Percentiles rank a stretch among this genome's conserved stretches.
These are phyloP conservation scores for Apiotrichum gracile DNA, from an alignment of 1,284 basidiomycete genomes.

Conservation along the genomic window DNA sequence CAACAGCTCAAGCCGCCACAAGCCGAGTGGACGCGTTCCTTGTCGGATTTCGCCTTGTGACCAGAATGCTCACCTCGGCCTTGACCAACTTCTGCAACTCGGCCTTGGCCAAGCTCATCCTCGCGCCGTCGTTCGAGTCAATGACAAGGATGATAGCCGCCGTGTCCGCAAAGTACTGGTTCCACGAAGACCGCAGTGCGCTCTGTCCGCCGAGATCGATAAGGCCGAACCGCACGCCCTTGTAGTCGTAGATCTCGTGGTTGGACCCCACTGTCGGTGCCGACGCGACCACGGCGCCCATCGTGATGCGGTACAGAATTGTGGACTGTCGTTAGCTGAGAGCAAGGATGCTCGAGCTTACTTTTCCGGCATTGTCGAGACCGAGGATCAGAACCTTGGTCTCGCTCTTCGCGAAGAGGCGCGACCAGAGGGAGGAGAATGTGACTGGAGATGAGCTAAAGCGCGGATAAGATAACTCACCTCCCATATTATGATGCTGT, in stretches of 20 bases:
- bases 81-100: constrained; percentile 48
- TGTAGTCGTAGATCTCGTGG: constrained; percentile 50
- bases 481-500: constrained; percentile 22
- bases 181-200: constrained; percentile 46
- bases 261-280: constrained; percentile 51
- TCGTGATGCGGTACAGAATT: constrained; percentile 52
- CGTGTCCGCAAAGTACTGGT: constrained; percentile 48
- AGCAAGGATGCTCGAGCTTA: constrained; percentile 4
- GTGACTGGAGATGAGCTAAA: constrained; percentile 34
- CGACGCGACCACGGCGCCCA: constrained; percentile 51
- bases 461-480: too few relatives aligned
- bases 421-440: constrained; percentile 47
- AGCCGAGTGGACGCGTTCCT: too few relatives aligned
- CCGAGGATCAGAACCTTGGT: constrained; percentile 50
- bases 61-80: constrained; percentile 35
- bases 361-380: constrained; percentile 52
- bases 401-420: constrained; percentile 50
- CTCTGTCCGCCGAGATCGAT: constrained; percentile 52
- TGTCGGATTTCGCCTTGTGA: too few relatives aligned
- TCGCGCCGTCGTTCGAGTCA: constrained; percentile 50
- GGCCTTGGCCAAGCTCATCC: constrained; percentile 47
- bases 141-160: constrained; percentile 52
- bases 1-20: too few relatives aligned
- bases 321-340: constrained; percentile 36
- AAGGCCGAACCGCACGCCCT: constrained; percentile 50